Conservation (phyloP, 163 green algal species). For the Chlamydomonas reinhardtii region DNA sequence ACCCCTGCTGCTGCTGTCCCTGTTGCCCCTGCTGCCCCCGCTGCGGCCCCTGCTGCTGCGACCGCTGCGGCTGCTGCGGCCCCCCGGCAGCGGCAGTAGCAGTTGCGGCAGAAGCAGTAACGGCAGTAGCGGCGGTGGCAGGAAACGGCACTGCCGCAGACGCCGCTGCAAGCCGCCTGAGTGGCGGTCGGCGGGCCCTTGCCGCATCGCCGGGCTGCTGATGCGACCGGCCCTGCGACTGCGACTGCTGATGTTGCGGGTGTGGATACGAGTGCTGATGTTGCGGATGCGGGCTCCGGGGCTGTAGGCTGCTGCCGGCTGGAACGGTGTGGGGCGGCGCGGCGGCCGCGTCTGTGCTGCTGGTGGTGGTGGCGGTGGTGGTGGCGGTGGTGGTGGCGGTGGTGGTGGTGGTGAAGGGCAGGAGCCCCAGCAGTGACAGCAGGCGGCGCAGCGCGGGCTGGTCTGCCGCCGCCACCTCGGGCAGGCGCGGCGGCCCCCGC, state of each 20-base stretch:
- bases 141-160: background rate
- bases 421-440: slow-evolving; percentile 8
- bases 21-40: too few species aligned
- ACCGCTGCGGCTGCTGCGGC: too few species aligned
- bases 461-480: slow-evolving; percentile 1
- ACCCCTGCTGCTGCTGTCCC: too few species aligned
- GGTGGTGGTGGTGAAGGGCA: slow-evolving; percentile 8
- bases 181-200: background rate
- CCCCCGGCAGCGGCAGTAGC: too few species aligned
- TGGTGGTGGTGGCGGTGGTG: background rate
- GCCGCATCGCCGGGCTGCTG: too few species aligned
- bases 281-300: background rate
- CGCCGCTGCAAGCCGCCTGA: background rate
- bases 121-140: too few species aligned
- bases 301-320: too few species aligned
- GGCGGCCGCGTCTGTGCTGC: too few species aligned
- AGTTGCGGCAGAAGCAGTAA: too few species aligned
- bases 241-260: background rate
- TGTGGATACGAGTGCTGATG: background rate
- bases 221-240: background rate
- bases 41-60: too few species aligned
- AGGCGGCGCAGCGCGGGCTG: slow-evolving; percentile 22
- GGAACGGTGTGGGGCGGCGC: too few species aligned
- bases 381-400: background rate
- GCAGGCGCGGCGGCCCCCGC: background rate